phyloP scores from a whole-genome alignment of 78 protist genomes.

The Dictyostelium capitatum region DNA sequence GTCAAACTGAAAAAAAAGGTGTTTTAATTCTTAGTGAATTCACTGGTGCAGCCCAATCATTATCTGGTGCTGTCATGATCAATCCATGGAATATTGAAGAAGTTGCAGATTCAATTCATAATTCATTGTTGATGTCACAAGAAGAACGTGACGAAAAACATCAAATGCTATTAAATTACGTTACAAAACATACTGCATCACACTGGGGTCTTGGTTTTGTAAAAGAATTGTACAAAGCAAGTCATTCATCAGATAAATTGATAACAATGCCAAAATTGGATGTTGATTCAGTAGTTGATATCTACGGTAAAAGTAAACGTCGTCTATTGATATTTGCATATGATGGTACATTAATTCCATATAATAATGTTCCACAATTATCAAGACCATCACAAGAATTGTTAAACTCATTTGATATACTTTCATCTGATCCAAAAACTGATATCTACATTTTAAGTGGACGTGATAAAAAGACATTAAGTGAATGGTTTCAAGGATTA shows the following conservation, averaged over 20 bases:
- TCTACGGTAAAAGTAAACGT: not conserved
- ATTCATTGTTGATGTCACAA: conserved; percentile 42
- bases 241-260: conserved; percentile 28
- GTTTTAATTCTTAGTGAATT: conserved; percentile 75
- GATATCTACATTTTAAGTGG: conserved; percentile 52
- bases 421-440: conserved; percentile 34
- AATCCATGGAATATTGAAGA: conserved; percentile 91
- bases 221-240: conserved; percentile 42
- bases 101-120: conserved; percentile 84
- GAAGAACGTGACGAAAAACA: conserved; percentile 86
- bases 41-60: conserved; percentile 81
- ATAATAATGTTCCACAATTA: conserved; percentile 21
- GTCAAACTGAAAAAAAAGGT: conserved; percentile 88
- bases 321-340: conserved; percentile 62
- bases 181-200: conserved; percentile 81
- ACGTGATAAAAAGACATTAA: conserved; percentile 56
- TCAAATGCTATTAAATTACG: conserved; percentile 76
- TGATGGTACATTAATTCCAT: conserved; percentile 76
- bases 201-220: conserved; percentile 87
- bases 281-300: conserved; percentile 15
- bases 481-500: conserved; percentile 68
- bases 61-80: conserved; percentile 80
- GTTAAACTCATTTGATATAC: not conserved
- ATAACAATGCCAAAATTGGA: conserved; percentile 40
- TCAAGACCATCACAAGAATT: conserved; percentile 63